phyloP scores from a whole-genome alignment of 2,329 filamentous ascomycete species.

The Diaporthe citri region DNA sequence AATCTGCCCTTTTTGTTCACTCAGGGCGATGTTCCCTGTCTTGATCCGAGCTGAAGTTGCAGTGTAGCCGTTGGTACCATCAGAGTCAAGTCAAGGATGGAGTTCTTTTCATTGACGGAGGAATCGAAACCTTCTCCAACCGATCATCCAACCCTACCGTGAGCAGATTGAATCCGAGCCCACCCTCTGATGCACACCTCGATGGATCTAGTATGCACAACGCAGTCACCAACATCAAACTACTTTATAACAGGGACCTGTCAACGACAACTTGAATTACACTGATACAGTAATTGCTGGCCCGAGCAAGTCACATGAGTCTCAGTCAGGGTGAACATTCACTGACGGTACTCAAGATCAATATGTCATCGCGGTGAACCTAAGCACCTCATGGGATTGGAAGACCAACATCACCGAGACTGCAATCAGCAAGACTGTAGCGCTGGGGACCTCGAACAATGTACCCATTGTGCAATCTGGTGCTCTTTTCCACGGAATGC shows the following conservation, averaged over 20 bases:
- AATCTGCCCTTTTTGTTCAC: neutral
- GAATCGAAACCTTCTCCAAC: neutral
- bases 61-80: neutral
- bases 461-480: neutral
- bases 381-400: neutral
- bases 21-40: too few species aligned
- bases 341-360: neutral
- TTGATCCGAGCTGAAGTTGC: neutral
- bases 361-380: neutral
- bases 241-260: neutral
- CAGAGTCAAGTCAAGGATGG: neutral
- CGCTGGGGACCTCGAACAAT: neutral
- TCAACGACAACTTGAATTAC: neutral
- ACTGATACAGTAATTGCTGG: neutral
- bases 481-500: neutral
- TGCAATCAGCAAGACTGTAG: neutral
- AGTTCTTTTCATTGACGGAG: neutral
- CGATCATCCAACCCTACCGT: neutral
- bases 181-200: neutral
- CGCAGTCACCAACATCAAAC: neutral
- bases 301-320: neutral
- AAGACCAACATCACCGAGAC: neutral
- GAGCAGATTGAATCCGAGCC: neutral
- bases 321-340: neutral
- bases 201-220: neutral